Percentiles rank a stretch among this genome's conserved stretches.
phyloP scores from a whole-genome alignment of 345 rosid species.

The Linum lewisii region DNA sequence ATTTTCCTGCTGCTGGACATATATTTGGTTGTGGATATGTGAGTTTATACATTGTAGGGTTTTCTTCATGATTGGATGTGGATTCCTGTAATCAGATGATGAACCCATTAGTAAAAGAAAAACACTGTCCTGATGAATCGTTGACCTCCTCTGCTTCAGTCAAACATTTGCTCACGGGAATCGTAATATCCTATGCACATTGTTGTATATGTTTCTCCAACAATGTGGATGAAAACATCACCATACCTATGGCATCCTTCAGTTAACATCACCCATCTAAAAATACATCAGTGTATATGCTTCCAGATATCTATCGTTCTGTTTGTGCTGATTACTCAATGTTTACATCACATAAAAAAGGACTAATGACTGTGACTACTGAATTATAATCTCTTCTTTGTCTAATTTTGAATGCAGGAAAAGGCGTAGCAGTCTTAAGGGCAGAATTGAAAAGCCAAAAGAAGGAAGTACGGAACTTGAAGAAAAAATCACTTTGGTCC shows the following conservation, averaged over 20 bases:
- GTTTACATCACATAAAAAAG: conserved; percentile 1
- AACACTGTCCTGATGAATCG: not conserved
- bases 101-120: not conserved
- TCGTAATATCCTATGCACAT: not conserved
- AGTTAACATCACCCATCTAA: not conserved
- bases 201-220: not conserved
- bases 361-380: not conserved
- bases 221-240: not conserved
- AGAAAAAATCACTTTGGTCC: conserved; percentile 27
- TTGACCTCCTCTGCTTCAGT: not conserved
- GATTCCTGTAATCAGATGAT: not conserved
- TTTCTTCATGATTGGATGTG: not conserved
- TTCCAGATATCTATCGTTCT: not conserved
- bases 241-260: not conserved
- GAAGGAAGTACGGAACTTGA: conserved; percentile 19
- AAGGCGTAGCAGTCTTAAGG: conserved; percentile 10
- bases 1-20: not conserved
- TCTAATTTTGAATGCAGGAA: conserved; percentile 12
- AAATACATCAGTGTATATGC: conserved; percentile 1
- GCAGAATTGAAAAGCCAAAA: conserved; percentile 20
- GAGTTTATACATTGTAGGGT: not conserved
- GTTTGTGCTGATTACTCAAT: not conserved
- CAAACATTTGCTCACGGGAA: not conserved
- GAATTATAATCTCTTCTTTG: not conserved
- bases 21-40: no score